phyloP scores from a whole-genome alignment of 2,329 filamentous ascomycete genomes.

The Lasiodiplodia citricola region DNA sequence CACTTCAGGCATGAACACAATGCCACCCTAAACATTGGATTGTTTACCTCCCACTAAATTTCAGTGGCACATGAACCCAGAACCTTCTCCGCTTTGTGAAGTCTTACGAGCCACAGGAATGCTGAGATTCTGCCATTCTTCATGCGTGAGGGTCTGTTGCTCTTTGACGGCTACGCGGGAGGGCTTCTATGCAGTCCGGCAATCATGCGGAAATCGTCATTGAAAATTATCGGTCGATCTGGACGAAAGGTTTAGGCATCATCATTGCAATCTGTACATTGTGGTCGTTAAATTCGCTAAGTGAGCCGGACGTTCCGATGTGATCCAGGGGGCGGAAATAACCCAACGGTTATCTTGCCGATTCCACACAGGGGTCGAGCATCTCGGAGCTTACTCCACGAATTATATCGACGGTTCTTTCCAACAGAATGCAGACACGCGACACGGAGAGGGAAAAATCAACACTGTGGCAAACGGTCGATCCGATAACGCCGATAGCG shows the following conservation, averaged over 20 bases:
- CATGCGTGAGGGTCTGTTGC: neutral
- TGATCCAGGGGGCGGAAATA: neutral
- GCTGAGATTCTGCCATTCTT: neutral
- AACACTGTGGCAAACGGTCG: neutral
- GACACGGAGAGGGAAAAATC: neutral
- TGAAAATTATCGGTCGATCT: neutral
- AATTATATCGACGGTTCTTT: neutral
- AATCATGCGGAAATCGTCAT: neutral
- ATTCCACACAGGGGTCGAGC: neutral
- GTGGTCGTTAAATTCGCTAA: neutral
- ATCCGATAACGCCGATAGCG: neutral
- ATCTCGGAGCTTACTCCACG: neutral
- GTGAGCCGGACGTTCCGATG: neutral
- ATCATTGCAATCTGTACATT: neutral
- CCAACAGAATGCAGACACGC: neutral
- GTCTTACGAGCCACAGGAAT: no score
- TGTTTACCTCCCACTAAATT: no score
- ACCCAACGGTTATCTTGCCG: neutral
- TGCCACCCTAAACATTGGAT: neutral
- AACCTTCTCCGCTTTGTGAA: no score
- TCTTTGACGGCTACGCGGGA: neutral
- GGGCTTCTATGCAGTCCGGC: neutral
- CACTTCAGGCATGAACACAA: no score
- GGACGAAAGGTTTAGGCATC: neutral
- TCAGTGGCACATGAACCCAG: no score